Conservation (phyloP, 176 grass and related monocot genomes). For the Raddia distichophylla region DNA sequence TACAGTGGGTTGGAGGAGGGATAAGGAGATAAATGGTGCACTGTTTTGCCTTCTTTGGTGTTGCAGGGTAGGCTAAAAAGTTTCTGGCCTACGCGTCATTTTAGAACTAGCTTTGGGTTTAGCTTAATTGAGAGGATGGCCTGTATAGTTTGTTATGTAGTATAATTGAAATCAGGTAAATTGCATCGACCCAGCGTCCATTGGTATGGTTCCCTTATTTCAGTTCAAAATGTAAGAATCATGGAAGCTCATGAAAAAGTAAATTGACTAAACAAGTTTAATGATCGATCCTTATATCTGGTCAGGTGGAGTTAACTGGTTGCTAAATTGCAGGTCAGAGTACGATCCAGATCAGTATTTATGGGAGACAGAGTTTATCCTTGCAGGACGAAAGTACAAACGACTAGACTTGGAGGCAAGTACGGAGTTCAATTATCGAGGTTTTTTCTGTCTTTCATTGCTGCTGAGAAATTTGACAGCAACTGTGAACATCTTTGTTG, state of each 20-base stretch:
- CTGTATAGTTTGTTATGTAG: not conserved
- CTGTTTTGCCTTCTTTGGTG: constrained; percentile 20
- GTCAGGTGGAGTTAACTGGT: constrained; percentile 13
- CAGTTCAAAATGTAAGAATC: not conserved
- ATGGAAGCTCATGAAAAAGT: not conserved
- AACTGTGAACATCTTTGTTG: constrained; percentile 27
- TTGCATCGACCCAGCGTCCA: not conserved
- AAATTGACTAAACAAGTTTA: not conserved
- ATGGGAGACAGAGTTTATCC: constrained; percentile 89
- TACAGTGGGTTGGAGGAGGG: not conserved
- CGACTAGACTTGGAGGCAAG: constrained; percentile 99
- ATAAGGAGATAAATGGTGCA: constrained; percentile 8
- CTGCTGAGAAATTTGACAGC: constrained; percentile 38
- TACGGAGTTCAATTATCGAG: constrained; percentile 73
- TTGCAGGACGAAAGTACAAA: constrained; percentile 85
- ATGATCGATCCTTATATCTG: constrained; percentile 9
- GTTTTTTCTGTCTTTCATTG: constrained; percentile 63
- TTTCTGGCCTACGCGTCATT: constrained; percentile 2
- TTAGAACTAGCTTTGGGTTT: constrained; percentile 23
- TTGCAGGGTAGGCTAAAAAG: not conserved
- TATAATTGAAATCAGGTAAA: not conserved
- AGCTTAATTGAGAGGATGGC: constrained; percentile 20
- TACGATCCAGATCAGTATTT: constrained; percentile 98
- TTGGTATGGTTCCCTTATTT: not conserved
- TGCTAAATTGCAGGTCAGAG: constrained; percentile 64